phyloP scores from a whole-genome alignment of 768 basidiomycete genomes.

The Serendipita sp. region DNA sequence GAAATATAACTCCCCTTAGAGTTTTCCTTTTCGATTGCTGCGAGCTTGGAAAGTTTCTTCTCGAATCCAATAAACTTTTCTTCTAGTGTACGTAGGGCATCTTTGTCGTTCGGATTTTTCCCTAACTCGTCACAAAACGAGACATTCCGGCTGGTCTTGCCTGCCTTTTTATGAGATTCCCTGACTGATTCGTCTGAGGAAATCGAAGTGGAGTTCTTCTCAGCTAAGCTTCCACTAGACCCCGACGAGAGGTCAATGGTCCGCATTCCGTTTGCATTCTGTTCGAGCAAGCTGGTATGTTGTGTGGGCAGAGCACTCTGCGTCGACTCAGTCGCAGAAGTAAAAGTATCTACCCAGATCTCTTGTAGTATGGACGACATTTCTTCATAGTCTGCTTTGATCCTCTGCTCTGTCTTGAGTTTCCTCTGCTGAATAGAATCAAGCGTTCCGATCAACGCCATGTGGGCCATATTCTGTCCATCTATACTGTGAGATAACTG shows the following conservation, averaged over 20 bases:
- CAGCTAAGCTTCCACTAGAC: too few relatives aligned
- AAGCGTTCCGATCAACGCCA: background rate
- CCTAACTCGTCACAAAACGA: background rate
- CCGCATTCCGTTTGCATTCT: too few relatives aligned
- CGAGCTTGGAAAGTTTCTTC: background rate
- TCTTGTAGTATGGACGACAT: background rate
- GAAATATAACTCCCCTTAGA: background rate
- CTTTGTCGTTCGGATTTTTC: background rate
- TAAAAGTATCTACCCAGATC: background rate
- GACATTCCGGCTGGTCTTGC: background rate
- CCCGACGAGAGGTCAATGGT: too few relatives aligned
- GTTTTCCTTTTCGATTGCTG: background rate
- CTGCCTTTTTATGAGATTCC: background rate
- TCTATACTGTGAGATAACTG: background rate
- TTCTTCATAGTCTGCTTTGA: background rate
- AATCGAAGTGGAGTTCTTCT: too few relatives aligned
- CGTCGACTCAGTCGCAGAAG: too few relatives aligned
- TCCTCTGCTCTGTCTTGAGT: background rate
- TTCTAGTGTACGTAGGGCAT: background rate
- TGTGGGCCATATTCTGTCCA: background rate
- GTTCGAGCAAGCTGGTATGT: too few relatives aligned
- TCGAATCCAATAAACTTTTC: slow-evolving; percentile 1
- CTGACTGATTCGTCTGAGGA: too few relatives aligned
- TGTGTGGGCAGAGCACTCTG: too few relatives aligned
- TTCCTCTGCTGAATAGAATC: background rate